Evolutionary conservation across 345 rosid genomes (phyloP), one percentile per base, ranked within the genome.

Genomic region (Arabidopsis suecica): DNA sequence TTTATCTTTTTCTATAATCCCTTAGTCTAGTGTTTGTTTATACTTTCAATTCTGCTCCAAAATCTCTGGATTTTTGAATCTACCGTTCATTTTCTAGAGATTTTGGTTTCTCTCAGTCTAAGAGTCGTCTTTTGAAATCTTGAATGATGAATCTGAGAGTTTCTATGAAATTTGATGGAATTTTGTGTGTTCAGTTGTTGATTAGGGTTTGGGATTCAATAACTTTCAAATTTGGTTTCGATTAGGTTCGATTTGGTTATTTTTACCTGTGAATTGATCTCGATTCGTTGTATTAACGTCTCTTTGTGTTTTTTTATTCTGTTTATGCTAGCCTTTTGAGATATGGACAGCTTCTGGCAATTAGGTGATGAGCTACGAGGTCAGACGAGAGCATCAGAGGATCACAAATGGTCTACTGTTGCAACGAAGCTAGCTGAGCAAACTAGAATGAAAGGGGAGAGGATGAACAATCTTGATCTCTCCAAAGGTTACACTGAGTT

Each of bases 321-420:
- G n/a, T 0, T 47, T 63, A 7, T 25, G 36, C 3, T 71, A 56
- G 72, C 14, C 50, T 77, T 38, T 18, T 30, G 42, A 71, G 10
- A 34, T 51, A 78, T 78, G 81, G 81, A 78, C 28, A 92, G 90
- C 87, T 92, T 88, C 79, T 95, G 99, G 97, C 93, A 92, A 65
- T 67, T 95, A 77, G 99, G 97, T 14, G 99, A 95, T 78, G 97
- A 95, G 80, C 93, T 95, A 20, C 88, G 99, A 71, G 97, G 97
- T 63, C 97, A 90, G 68, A 80, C 92, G 4, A 90, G 85, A 85
- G 90, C 79, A 45, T 65, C 94, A 2, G 97, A 95, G 83, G 99
- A 95, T 80, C 91, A 87, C 55, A 82, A 91, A 51, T 95, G 99
- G 99, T 67, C 86, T 14, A 78, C 91, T 80, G 99, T 83, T 80